Conservation (phyloP, 805 yeast species). For the Saccharomycopsis sp. region DNA sequence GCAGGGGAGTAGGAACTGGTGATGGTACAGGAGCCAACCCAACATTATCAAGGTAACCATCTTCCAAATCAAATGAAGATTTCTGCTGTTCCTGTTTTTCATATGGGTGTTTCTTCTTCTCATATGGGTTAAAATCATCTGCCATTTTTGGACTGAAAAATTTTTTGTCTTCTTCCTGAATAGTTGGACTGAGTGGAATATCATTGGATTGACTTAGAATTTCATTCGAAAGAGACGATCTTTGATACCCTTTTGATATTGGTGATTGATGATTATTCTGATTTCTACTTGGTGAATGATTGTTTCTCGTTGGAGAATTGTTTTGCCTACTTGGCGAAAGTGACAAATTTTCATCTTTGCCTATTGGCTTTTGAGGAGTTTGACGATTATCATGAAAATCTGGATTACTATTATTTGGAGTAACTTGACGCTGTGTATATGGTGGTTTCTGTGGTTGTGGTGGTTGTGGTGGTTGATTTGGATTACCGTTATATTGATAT, state of each 20-base stretch:
- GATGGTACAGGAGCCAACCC: too few relatives aligned
- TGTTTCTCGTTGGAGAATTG: neutral
- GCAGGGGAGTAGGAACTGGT: too few relatives aligned
- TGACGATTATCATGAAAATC: neutral
- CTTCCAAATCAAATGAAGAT: too few relatives aligned
- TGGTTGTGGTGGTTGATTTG: neutral
- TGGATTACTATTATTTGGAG: neutral
- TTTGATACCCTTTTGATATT: slow-evolving; percentile 4
- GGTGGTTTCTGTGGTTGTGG: neutral
- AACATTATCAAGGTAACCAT: too few relatives aligned
- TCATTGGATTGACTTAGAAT: slow-evolving; percentile 1
- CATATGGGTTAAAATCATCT: too few relatives aligned
- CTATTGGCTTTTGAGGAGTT: neutral
- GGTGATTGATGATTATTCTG: neutral
- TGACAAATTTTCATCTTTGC: neutral
- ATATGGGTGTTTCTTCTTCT: too few relatives aligned
- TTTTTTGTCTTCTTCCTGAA: slow-evolving; percentile 5
- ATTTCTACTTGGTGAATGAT: neutral
- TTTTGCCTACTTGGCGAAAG: slow-evolving; percentile 14
- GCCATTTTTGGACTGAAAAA: too few relatives aligned
- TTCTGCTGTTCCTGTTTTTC: too few relatives aligned
- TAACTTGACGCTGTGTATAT: neutral
- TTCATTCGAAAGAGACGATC: slow-evolving; percentile 13
- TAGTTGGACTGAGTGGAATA: slow-evolving; percentile 6
- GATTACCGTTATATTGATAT: too few relatives aligned